Conservation (phyloP, 129 eudicot species). For the Centaurea solstitialis region DNA sequence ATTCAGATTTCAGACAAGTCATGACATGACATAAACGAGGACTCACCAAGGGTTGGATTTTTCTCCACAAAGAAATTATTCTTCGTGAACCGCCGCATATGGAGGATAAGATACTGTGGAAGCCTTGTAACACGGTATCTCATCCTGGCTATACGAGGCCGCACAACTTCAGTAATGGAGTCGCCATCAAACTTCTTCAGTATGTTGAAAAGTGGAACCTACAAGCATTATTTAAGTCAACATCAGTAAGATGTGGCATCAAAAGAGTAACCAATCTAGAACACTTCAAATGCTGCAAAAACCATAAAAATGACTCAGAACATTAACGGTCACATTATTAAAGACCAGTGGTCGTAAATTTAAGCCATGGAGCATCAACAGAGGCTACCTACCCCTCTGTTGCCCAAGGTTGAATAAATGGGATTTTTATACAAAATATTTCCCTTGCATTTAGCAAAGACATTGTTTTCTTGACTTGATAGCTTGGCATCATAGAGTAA, state of each 20-base stretch:
- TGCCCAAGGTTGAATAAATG: too few relatives aligned
- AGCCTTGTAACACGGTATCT: slow-evolving; percentile 87
- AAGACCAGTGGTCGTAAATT: too few relatives aligned
- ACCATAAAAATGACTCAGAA: background rate
- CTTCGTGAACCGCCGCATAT: slow-evolving; percentile 95
- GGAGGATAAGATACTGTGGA: slow-evolving; percentile 91
- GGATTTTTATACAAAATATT: too few relatives aligned
- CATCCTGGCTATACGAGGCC: slow-evolving; percentile 95
- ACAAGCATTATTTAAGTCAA: slow-evolving; percentile 7
- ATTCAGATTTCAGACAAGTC: background rate
- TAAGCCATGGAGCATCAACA: too few relatives aligned
- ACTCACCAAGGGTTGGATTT: slow-evolving; percentile 96
- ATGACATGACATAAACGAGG: background rate
- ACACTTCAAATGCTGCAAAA: background rate
- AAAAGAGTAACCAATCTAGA: background rate
- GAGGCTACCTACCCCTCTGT: too few relatives aligned
- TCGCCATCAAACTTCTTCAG: slow-evolving; percentile 98
- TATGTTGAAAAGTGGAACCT: slow-evolving; percentile 98
- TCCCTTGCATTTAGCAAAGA: too few relatives aligned
- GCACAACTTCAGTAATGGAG: slow-evolving; percentile 90
- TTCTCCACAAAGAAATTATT: slow-evolving; percentile 96
- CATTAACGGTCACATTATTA: background rate
- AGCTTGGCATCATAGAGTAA: too few relatives aligned
- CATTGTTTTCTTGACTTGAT: too few relatives aligned
- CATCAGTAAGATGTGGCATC: background rate